Evolutionary conservation across 2,329 filamentous ascomycete genomes (phyloP), one percentile per base, ranked within the genome.

Genomic region (Calonectria pteridis): DNA sequence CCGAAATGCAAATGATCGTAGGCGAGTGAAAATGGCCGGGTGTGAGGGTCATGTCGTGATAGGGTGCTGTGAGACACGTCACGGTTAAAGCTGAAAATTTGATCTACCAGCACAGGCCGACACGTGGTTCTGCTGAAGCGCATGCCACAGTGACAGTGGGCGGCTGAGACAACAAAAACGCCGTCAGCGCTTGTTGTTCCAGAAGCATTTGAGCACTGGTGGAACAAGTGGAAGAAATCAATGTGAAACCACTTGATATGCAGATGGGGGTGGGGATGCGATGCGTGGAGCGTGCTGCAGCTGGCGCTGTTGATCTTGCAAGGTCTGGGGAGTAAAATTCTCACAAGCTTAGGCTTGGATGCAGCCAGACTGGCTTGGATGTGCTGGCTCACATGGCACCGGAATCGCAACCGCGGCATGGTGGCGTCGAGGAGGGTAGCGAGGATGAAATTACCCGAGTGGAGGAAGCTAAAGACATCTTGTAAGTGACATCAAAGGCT

Each of bases 101-200:
- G 33, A 62, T 62, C 55, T 33, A 40, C 28, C 55, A 64, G 67
- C 53, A 33, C 43, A 63, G 67, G 16, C 29, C 62, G 29, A 73
- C 71, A 73, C 65, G 71, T 73, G 69, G 62, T 66, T 51, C 33
- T 46, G 58, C 23, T 62, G 50, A 65, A 62, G 51, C 55, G 50
- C 70, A 72, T 58, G 49, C 37, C 37, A 37, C n/a, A 51, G 33
- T 64, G 55, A 37, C n/a, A 51, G 33, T 64, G 55, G 50, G 68
- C 59, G 59, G 20, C 50, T 23, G 53, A 71, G 63, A 59, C 63
- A 71, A 49, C 37, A 20, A 62, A 37, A 59, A 29, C 28, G 14
- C 55, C 50, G 69, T 62, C 55, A 35, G 55, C 23, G 23, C 6
- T 62, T 40, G 33, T 40, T 64, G 59, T 64, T 64, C 59, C 59